Conservation (phyloP, 768 basidiomycete species). For the Hypsizygus marmoreus region DNA sequence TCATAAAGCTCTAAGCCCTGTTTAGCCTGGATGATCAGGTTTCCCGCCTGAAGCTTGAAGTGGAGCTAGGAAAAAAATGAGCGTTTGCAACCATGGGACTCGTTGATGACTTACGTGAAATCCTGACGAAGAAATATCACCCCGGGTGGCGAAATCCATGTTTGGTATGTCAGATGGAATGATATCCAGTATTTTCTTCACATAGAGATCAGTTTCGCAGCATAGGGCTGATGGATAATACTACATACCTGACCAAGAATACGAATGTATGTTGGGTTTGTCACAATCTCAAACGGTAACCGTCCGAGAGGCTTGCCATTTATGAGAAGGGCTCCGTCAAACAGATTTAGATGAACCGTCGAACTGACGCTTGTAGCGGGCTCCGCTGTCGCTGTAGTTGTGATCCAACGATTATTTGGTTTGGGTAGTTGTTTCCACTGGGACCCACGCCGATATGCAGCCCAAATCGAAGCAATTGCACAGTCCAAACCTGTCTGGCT, state of each 20-base stretch:
- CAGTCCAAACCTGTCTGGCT: conserved; percentile 25
- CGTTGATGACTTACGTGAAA: no score
- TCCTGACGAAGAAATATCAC: no score
- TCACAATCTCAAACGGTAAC: no score
- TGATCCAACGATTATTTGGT: conserved; percentile 23
- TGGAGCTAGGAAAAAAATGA: no score
- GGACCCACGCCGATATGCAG: conserved; percentile 22
- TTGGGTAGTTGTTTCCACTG: conserved; percentile 10
- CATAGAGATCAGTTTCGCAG: not conserved
- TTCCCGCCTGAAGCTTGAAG: not conserved
- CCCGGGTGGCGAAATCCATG: conserved; percentile 34
- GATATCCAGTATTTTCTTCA: conserved; percentile 33
- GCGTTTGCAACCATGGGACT: not conserved
- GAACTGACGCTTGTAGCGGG: no score
- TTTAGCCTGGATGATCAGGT: conserved; percentile 32
- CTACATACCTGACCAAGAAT: conserved; percentile 18
- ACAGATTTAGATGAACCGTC: no score
- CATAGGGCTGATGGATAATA: no score
- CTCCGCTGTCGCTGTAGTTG: no score
- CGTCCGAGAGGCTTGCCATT: no score
- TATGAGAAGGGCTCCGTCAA: no score
- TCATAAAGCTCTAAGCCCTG: conserved; percentile 24
- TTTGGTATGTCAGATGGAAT: conserved; percentile 34
- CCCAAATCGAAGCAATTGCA: conserved; percentile 33
- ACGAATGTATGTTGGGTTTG: conserved; percentile 17